phyloP scores from a whole-genome alignment of 345 rosid species.

The Abelmoschus esculentus region DNA sequence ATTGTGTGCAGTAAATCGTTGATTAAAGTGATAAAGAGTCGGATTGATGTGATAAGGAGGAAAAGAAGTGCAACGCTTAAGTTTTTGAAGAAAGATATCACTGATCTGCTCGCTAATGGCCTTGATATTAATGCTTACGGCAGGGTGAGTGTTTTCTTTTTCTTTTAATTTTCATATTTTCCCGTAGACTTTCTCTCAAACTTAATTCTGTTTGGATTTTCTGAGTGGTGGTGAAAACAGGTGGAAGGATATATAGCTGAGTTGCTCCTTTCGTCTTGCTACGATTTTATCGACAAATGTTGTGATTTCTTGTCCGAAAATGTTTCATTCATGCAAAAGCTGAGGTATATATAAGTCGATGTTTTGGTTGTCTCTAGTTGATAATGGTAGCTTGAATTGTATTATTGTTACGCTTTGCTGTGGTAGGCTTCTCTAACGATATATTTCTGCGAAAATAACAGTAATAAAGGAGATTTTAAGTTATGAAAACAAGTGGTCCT shows the following conservation, averaged over 20 bases:
- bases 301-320: conserved; percentile 61
- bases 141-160: conserved; percentile 36
- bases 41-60: conserved; percentile 82
- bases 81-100: conserved; percentile 80
- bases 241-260: conserved; percentile 81
- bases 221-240: conserved; percentile 23
- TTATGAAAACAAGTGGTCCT: background rate
- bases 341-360: conserved; percentile 39
- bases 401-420: background rate
- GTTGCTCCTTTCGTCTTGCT: conserved; percentile 48
- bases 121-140: conserved; percentile 75
- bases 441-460: background rate
- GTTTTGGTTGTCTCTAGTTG: background rate
- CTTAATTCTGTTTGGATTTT: no score
- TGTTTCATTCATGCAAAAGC: conserved; percentile 61
- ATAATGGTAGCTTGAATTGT: background rate
- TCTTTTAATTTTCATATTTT: background rate
- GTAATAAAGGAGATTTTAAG: background rate
- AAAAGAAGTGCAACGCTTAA: conserved; percentile 78
- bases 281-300: conserved; percentile 59
- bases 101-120: conserved; percentile 82
- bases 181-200: no score
- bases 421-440: background rate
- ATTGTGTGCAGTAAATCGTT: conserved; percentile 53
- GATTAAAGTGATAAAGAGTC: conserved; percentile 66